Evolutionary conservation across 2,329 filamentous ascomycete genomes (phyloP).

Genomic region (Epichloe elymi): DNA sequence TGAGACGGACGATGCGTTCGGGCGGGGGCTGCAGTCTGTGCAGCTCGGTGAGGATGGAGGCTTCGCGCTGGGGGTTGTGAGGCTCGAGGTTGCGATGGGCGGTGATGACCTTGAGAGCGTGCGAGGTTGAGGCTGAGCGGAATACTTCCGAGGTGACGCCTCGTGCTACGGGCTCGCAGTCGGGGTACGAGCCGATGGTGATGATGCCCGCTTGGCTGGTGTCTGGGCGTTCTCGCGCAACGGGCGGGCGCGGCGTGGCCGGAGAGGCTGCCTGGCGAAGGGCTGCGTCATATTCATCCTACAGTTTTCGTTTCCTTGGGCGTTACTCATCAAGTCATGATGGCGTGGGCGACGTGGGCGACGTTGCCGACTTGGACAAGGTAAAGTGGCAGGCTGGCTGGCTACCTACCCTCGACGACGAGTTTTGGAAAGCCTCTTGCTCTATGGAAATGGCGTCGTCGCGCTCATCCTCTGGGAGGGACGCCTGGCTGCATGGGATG

Average conservation of each 20-base stretch:
- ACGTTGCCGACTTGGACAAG: background rate
- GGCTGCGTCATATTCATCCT: slow-evolving; percentile 47
- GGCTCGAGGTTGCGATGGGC: slow-evolving; percentile 61
- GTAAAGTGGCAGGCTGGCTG: background rate
- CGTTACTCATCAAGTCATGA: background rate
- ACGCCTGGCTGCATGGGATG: slow-evolving; percentile 15
- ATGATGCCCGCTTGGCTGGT: slow-evolving; percentile 21
- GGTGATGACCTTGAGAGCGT: slow-evolving; percentile 76
- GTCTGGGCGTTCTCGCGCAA: background rate
- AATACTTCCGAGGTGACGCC: slow-evolving; percentile 81
- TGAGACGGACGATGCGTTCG: slow-evolving; percentile 45
- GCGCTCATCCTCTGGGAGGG: slow-evolving; percentile 17
- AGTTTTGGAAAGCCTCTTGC: slow-evolving; percentile 45
- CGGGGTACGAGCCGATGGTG: slow-evolving; percentile 38
- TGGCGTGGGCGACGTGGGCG: background rate
- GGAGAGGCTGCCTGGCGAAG: slow-evolving; percentile 5
- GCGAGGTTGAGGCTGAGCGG: slow-evolving; percentile 40
- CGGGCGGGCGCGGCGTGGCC: background rate
- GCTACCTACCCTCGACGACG: slow-evolving; percentile 37
- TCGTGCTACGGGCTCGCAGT: slow-evolving; percentile 41
- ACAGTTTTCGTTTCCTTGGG: background rate
- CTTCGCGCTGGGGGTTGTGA: slow-evolving; percentile 72
- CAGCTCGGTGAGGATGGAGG: slow-evolving; percentile 53
- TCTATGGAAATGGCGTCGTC: slow-evolving; percentile 51
- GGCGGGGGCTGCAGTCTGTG: slow-evolving; percentile 21